These are phyloP conservation scores for Caloboletus firmus DNA, from an alignment of 1,284 basidiomycete species.

Conservation along the genomic window DNA sequence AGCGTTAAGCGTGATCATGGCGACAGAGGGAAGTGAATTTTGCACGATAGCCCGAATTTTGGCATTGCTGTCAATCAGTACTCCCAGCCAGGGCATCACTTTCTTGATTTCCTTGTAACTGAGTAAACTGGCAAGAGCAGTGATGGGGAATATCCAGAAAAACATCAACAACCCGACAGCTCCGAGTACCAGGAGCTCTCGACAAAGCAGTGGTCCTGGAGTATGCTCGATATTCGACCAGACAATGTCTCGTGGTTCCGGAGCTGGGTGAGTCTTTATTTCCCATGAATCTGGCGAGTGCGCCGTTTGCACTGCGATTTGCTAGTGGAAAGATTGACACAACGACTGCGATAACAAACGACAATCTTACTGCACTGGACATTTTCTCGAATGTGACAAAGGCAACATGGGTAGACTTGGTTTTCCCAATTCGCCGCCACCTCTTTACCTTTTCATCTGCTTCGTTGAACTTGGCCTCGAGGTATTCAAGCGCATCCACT, in stretches of 20 bases:
- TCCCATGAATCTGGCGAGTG: slow-evolving; percentile 72
- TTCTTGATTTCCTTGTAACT: slow-evolving; percentile 93
- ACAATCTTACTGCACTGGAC: slow-evolving; percentile 72
- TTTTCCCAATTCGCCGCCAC: slow-evolving; percentile 64
- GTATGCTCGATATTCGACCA: slow-evolving; percentile 87
- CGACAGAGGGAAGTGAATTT: slow-evolving; percentile 89
- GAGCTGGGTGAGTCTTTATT: slow-evolving; percentile 73
- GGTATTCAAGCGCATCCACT: slow-evolving; percentile 84
- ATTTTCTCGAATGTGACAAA: slow-evolving; percentile 98
- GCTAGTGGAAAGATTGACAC: slow-evolving; percentile 44
- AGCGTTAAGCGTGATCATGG: slow-evolving; percentile 89
- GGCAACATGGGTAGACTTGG: slow-evolving; percentile 78
- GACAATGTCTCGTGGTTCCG: slow-evolving; percentile 94
- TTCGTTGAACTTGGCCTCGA: slow-evolving; percentile 74
- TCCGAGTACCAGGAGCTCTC: slow-evolving; percentile 69
- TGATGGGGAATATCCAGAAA: slow-evolving; percentile 87
- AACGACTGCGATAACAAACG: neutral
- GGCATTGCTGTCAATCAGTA: slow-evolving; percentile 76
- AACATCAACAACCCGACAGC: slow-evolving; percentile 73
- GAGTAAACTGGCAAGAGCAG: slow-evolving; percentile 80
- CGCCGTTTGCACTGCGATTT: slow-evolving; percentile 88
- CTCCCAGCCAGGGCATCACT: slow-evolving; percentile 80
- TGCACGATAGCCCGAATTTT: slow-evolving; percentile 86
- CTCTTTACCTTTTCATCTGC: slow-evolving; percentile 80
- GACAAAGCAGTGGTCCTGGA: slow-evolving; percentile 53